phyloP scores from a whole-genome alignment of 2,329 filamentous ascomycete species.

The Xylaria hypoxylon region DNA sequence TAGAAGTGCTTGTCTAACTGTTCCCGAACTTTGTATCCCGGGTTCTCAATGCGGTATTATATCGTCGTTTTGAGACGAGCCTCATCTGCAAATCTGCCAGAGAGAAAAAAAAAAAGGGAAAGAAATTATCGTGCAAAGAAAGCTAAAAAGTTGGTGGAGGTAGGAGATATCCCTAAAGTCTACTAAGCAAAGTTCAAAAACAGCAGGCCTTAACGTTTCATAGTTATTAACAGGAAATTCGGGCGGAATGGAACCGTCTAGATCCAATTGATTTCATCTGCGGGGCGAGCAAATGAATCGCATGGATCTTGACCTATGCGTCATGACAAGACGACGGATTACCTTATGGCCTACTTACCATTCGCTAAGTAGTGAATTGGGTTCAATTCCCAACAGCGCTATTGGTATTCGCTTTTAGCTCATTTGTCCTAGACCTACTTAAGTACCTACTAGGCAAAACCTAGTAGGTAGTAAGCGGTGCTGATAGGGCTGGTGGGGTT shows the following conservation, averaged over 20 bases:
- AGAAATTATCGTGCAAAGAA: neutral
- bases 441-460: no score
- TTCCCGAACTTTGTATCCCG: neutral
- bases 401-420: no score
- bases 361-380: neutral
- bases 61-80: conserved; percentile 7
- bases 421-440: no score
- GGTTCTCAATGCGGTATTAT: neutral
- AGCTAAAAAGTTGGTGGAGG: conserved; percentile 7
- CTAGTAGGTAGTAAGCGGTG: no score
- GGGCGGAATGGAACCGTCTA: conserved; percentile 23
- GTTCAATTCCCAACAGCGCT: no score
- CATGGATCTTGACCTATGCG: neutral
- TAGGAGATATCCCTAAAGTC: conserved; percentile 1
- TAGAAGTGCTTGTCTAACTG: conserved; percentile 1
- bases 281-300: conserved; percentile 17
- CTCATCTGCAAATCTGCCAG: neutral
- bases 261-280: conserved; percentile 31
- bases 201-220: conserved; percentile 32
- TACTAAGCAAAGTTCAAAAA: neutral
- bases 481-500: conserved; percentile 2
- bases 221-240: conserved; percentile 24
- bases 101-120: no score
- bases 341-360: neutral
- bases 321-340: conserved; percentile 13